Evolutionary conservation across 2,329 filamentous ascomycete species (phyloP).

Genomic region (Aureobasidium sp.): DNA sequence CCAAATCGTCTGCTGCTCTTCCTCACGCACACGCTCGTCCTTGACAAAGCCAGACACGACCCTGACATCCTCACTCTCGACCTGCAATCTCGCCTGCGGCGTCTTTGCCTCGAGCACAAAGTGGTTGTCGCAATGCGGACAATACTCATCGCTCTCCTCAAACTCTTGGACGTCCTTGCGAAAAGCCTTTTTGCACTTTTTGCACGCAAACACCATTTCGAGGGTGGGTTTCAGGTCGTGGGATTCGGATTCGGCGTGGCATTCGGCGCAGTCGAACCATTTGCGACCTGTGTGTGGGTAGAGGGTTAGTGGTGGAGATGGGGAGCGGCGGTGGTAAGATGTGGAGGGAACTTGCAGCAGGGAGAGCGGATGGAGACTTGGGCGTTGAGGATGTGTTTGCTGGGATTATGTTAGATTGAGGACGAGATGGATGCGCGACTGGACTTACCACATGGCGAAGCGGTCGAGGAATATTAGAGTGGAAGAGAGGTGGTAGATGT

Average conservation of each 20-base stretch:
- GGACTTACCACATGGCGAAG: slow-evolving; percentile 26
- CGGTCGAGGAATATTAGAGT: background rate
- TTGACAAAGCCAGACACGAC: slow-evolving; percentile 84
- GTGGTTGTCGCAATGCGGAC: slow-evolving; percentile 98
- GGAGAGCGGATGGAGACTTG: slow-evolving; percentile 93
- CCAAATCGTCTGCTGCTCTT: slow-evolving; percentile 61
- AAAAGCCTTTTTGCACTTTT: slow-evolving; percentile 98
- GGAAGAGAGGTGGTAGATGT: background rate
- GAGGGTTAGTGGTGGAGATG: slow-evolving; percentile 11
- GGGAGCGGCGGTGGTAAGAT: background rate
- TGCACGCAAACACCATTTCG: slow-evolving; percentile 95
- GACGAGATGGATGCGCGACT: too few relatives aligned
- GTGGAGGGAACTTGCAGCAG: slow-evolving; percentile 62
- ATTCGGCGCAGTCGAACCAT: slow-evolving; percentile 98
- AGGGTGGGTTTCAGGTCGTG: slow-evolving; percentile 67
- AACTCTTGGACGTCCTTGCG: slow-evolving; percentile 88
- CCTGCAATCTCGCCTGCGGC: slow-evolving; percentile 72
- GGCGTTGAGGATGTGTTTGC: slow-evolving; percentile 97
- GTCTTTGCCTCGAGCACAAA: slow-evolving; percentile 86
- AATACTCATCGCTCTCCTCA: slow-evolving; percentile 97
- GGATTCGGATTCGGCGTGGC: slow-evolving; percentile 71
- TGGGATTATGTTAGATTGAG: slow-evolving; percentile 31
- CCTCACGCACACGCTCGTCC: slow-evolving; percentile 67
- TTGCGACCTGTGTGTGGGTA: slow-evolving; percentile 58
- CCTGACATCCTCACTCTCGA: slow-evolving; percentile 86